Percentiles rank a stretch among this genome's conserved stretches.
Conservation (phyloP, 176 grass and related monocot species). For the Poa pratensis region DNA sequence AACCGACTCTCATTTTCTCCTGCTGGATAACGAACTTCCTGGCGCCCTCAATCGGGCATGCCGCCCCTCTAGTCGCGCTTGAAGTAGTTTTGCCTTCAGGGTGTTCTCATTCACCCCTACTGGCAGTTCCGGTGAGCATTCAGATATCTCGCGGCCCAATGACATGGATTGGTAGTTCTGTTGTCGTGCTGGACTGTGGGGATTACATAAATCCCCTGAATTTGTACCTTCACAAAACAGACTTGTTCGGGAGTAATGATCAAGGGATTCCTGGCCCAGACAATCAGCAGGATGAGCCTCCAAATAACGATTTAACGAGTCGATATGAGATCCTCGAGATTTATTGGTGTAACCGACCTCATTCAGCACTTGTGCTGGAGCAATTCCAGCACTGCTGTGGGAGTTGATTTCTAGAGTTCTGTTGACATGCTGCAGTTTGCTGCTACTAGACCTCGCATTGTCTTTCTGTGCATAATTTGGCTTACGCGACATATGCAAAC, state of each 20-base stretch:
- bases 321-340: conserved; percentile 39
- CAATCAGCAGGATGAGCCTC: conserved; percentile 15
- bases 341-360: conserved; percentile 47
- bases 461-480: conserved; percentile 41
- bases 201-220: conserved; percentile 40
- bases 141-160: conserved; percentile 36
- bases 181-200: background rate
- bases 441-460: conserved; percentile 26
- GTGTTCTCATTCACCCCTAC: conserved; percentile 54
- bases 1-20: conserved; percentile 41
- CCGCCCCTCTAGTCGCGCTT: conserved; percentile 88
- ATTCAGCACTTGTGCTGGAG: conserved; percentile 35
- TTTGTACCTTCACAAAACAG: conserved; percentile 41
- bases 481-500: conserved; percentile 20
- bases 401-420: conserved; percentile 37
- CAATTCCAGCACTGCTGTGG: conserved; percentile 4
- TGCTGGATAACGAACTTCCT: conserved; percentile 39
- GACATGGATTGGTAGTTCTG: conserved; percentile 33
- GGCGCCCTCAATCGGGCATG: conserved; percentile 67
- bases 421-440: conserved; percentile 34
- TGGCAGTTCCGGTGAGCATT: conserved; percentile 48
- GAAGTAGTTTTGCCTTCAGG: conserved; percentile 82
- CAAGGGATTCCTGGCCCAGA: conserved; percentile 22
- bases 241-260: conserved; percentile 12
- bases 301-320: conserved; percentile 45